phyloP scores from a whole-genome alignment of 768 basidiomycete species.

The Leucocoprinus sp. region DNA sequence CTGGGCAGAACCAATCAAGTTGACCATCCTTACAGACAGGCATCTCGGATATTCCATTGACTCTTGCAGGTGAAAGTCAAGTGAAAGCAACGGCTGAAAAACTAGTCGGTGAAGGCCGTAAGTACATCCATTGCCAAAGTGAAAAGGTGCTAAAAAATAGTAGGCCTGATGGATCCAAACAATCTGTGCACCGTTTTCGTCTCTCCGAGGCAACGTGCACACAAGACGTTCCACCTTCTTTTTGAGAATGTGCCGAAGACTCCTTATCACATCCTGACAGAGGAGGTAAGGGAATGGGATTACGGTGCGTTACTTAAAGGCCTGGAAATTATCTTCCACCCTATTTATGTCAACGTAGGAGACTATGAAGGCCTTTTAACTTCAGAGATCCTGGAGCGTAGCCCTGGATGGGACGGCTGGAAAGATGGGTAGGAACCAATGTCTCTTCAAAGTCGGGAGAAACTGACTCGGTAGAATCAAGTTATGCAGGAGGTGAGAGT shows the following conservation, averaged over 20 bases:
- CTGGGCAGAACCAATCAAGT: background rate
- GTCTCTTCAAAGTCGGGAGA: background rate
- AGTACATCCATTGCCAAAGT: conserved; percentile 22
- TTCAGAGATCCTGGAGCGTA: conserved; percentile 65
- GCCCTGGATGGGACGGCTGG: conserved; percentile 75
- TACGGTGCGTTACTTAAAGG: conserved; percentile 37
- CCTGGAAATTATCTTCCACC: background rate
- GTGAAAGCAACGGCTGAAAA: conserved; percentile 53
- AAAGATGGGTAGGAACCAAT: conserved; percentile 53
- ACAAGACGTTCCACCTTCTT: conserved; percentile 76
- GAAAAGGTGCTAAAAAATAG: background rate
- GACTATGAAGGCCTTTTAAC: conserved; percentile 78
- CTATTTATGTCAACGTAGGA: conserved; percentile 30
- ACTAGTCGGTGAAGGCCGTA: conserved; percentile 74
- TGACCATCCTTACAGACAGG: conserved; percentile 55
- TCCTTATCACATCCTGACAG: conserved; percentile 52
- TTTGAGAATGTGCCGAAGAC: conserved; percentile 38
- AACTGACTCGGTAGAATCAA: conserved; percentile 18
- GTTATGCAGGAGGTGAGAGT: conserved; percentile 86
- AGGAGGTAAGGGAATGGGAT: conserved; percentile 79
- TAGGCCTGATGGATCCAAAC: conserved; percentile 71
- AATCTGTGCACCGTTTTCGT: conserved; percentile 71
- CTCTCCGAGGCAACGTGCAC: conserved; percentile 84
- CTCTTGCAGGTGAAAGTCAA: conserved; percentile 62
- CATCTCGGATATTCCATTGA: conserved; percentile 80